These are phyloP conservation scores for Cladosporium velox DNA, from an alignment of 2,329 filamentous ascomycete species.

Conservation along the genomic window DNA sequence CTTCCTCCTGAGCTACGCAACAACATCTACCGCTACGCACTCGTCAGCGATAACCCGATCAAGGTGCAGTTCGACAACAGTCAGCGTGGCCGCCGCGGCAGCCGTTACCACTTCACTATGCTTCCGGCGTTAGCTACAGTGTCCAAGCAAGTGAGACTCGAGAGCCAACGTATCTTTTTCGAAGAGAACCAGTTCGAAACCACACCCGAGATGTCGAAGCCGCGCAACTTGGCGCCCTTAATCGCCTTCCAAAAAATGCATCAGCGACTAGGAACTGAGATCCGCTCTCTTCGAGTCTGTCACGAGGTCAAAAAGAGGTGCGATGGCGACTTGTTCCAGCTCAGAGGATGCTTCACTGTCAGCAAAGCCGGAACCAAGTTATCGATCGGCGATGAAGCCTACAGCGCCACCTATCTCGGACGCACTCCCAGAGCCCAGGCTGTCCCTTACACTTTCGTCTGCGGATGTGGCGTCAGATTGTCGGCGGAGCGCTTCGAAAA, in stretches of 20 bases:
- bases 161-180: background rate
- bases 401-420: background rate
- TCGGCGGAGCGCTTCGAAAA: no score
- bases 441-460: background rate
- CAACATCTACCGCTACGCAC: background rate
- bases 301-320: background rate
- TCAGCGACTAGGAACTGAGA: background rate
- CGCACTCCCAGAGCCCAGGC: background rate
- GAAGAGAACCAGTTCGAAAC: background rate
- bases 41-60: background rate
- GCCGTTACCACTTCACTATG: background rate
- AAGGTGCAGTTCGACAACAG: background rate
- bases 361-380: background rate
- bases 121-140: background rate
- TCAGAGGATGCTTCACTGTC: background rate
- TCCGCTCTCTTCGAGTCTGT: background rate
- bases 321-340: background rate
- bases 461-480: no score
- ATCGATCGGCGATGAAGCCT: background rate
- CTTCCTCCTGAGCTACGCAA: conserved; percentile 2
- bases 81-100: no score
- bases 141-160: background rate
- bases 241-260: background rate
- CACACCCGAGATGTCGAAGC: background rate
- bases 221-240: background rate